Conservation (phyloP, 2,329 filamentous ascomycete genomes). For the Knufia petricola region DNA sequence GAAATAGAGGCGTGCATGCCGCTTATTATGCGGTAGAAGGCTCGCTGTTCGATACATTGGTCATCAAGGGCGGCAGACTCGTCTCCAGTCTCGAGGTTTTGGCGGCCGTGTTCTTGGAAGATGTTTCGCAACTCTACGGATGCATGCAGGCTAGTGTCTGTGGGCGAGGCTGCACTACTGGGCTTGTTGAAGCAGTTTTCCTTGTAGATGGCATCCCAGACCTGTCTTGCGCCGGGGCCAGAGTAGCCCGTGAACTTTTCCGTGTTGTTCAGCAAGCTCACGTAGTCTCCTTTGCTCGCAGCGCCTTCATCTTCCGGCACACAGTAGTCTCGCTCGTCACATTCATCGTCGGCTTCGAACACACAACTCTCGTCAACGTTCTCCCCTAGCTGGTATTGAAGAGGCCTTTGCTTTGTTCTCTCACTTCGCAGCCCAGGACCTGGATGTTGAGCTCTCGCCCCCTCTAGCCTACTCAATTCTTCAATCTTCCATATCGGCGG, state of each 20-base stretch:
- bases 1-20: constrained; percentile 99
- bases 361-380: constrained; percentile 91
- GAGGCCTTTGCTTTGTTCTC: constrained; percentile 57
- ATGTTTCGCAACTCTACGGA: constrained; percentile 53
- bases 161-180: constrained; percentile 22
- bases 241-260: constrained; percentile 93
- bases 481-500: constrained; percentile 84
- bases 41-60: constrained; percentile 95
- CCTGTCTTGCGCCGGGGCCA: constrained; percentile 72
- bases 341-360: constrained; percentile 94
- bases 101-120: constrained; percentile 41
- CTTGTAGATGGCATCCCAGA: constrained; percentile 94
- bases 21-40: constrained; percentile 89
- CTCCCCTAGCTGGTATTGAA: constrained; percentile 75
- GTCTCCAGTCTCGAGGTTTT: constrained; percentile 47
- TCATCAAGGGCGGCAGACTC: constrained; percentile 63
- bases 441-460: constrained; percentile 82
- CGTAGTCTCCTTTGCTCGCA: constrained; percentile 84
- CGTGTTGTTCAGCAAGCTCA: constrained; percentile 84
- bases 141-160: constrained; percentile 35
- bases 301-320: constrained; percentile 88
- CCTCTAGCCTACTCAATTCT: constrained; percentile 84
- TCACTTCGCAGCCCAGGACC: constrained; percentile 63
- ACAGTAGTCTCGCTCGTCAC: constrained; percentile 93
- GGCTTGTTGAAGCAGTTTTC: constrained; percentile 78